Evolutionary conservation across 352 stramenopile species (phyloP), one percentile per base, ranked within the genome.

Genomic region (Pilasporangium apinafurcum): DNA sequence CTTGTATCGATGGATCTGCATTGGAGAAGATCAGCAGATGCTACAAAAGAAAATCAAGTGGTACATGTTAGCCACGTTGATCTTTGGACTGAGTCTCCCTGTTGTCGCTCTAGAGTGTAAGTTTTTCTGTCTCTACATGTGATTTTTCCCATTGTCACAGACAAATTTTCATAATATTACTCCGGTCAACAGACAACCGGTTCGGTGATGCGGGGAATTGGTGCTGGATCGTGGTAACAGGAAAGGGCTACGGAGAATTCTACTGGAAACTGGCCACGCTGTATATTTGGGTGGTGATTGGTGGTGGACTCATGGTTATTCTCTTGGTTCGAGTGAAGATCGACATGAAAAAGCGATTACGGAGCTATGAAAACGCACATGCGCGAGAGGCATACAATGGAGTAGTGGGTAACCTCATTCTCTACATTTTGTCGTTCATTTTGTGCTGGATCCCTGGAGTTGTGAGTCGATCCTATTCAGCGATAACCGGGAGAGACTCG

Each of bases 1-100:
- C 48, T 53, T 93, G 12, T 91, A 82, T 54, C 74, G 72, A 16
- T 93, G 81, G 81, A 69, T 93, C 7, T 90, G 79, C 45, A 63
- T 83, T 41, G 81, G 81, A 8, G 74, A 90, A 37, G 79, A 93
- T 53, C 76, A 89, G 59, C 75, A 81, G 37, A 83, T 86, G 68
- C 72, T 91, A 28, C 74, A 87, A 61, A 73, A 78, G 33, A 80
- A 77, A 42, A 87, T 93, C 59, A 88, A 89, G 53, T 86, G 65
- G 57, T 91, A 91, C 48, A 76, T 90, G 29, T 35, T 66, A 25
- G 61, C 51, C 25, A 88, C 59, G 5, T 58, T 89, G 33, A 42
- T 70, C 26, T 83, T 88, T 51, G 70, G 71, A 9, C 53, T 90
- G 8, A 33, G 57, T 5, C 82, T 90, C 42, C 62, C 63, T 8